A percentile compares a stretch with the other conserved stretches of the same genome.
Conservation (phyloP, 2,329 filamentous ascomycete species). For the Aspergillus sp. region DNA sequence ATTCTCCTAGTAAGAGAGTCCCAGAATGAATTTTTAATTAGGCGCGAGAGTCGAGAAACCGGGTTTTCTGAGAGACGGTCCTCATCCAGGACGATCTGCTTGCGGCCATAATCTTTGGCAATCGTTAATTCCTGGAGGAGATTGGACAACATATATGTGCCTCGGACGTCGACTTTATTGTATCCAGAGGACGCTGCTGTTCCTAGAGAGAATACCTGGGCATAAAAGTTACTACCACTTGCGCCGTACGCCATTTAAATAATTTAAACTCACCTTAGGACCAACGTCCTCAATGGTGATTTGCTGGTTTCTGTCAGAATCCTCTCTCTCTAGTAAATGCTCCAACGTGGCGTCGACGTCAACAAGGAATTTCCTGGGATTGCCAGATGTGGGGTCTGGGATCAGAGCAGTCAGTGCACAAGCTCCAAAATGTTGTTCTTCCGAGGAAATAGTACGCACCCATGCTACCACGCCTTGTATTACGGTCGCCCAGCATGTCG, state of each 20-base stretch:
- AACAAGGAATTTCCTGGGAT: conserved; percentile 78
- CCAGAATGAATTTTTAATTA: conserved; percentile 93
- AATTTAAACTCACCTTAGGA: conserved; percentile 65
- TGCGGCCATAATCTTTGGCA: conserved; percentile 85
- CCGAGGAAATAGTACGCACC: conserved; percentile 31
- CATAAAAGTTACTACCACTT: background rate
- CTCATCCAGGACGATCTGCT: conserved; percentile 88
- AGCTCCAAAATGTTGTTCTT: background rate
- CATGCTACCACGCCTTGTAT: conserved; percentile 44
- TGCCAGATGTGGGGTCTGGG: conserved; percentile 69
- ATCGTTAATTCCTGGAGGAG: conserved; percentile 91
- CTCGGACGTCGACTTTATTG: conserved; percentile 86
- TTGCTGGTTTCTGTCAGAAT: conserved; percentile 91
- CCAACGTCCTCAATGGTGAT: conserved; percentile 97
- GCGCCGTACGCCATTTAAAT: background rate
- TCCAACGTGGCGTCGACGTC: conserved; percentile 82
- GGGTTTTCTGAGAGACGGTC: conserved; percentile 92
- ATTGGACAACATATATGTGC: conserved; percentile 97
- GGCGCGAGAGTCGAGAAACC: conserved; percentile 78
- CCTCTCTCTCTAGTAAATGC: conserved; percentile 77
- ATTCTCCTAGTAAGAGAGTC: conserved; percentile 84
- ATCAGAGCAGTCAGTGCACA: conserved; percentile 14
- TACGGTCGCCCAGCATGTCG: conserved; percentile 32
- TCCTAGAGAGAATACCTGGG: conserved; percentile 75
- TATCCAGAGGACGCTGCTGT: conserved; percentile 83